Evolutionary conservation across 1,139 yeast species (phyloP), one percentile per base, ranked within the genome.

Genomic region (Magnusiomyces tetraspermus): DNA sequence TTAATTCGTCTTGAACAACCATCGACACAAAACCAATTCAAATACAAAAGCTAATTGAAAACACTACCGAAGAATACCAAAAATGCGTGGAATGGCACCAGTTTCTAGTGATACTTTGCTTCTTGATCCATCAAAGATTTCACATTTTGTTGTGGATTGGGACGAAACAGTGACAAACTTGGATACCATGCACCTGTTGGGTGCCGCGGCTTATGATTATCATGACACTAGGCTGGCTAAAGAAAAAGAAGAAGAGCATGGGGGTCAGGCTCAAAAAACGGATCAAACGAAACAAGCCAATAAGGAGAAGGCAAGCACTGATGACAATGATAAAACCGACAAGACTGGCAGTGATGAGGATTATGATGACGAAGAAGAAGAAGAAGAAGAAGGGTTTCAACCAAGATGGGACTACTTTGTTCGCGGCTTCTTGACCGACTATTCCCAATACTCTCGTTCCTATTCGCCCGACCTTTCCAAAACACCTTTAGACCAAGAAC

Each of bases 151-250:
- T 21, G 40, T 46, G 8, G 92, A 84, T 61, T 84, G 86, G 83
- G 92, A 84, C 63, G 90, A 83, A 54, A 83, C 90, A 0, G 71
- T 81, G 28, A 82, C 90, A 0, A 58, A 62, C 8, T 59, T 64
- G 17, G 90, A 84, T 63, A 82, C 90, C 0, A 76, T 82, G 43
- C 64, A 65, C 24, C 61, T 76, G 5, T 71, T 82, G 2, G 81
- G 83, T 2, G 69, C 72, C 31, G 74, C 80, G 0, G 80, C 83
- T 0, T 78, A 78, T 55, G 54, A 53, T 51, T 36, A 36, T 17
- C 40, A 36, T 5, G 40, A 36, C 40, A 5, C 15, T 10, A 36
- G 15, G 40, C 11, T 10, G 19, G 13, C 24, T 10, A 33, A 8
- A 2, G 15, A 15, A 11, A 19, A 37, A 13, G 19, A 23, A n/a